Percentiles rank a stretch among this genome's conserved stretches.
Evolutionary conservation across 2,329 filamentous ascomycete genomes (phyloP).

Genomic region (Rhynchosporium agropyri): DNA sequence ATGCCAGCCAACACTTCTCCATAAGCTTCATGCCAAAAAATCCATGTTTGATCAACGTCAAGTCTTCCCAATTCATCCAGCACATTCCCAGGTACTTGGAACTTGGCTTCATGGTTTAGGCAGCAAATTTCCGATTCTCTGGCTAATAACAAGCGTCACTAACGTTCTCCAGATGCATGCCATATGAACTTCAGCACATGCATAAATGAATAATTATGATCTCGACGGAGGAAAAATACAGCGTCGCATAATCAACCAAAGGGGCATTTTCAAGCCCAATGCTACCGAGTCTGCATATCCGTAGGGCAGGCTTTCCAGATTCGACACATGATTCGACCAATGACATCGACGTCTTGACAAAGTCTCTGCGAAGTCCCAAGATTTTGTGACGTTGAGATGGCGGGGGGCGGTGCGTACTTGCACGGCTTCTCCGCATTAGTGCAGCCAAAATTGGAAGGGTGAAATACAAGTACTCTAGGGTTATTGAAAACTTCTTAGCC

Average conservation of each 20-base stretch:
- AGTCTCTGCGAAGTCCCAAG: conserved; percentile 9
- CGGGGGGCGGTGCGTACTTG: conserved; percentile 12
- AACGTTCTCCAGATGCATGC: background rate
- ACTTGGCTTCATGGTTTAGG: no score
- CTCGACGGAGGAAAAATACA: background rate
- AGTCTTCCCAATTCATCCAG: no score
- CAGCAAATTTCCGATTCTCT: no score
- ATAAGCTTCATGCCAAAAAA: no score
- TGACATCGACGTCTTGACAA: background rate
- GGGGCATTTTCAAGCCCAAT: background rate
- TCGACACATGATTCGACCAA: conserved; percentile 1
- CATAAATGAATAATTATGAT: background rate
- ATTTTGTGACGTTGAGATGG: conserved; percentile 10
- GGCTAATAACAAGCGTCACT: no score
- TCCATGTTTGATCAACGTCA: no score
- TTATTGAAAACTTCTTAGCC: no score
- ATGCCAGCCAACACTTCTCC: no score
- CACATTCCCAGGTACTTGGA: no score
- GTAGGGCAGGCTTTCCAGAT: conserved; percentile 5
- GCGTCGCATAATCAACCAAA: background rate
- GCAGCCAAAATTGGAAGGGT: conserved; percentile 34
- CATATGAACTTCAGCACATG: no score
- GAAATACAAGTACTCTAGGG: conserved; percentile 7
- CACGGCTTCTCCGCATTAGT: background rate
- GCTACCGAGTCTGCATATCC: background rate